phyloP scores from a whole-genome alignment of 495 filamentous ascomycete genomes.

The Barbatosphaeria neglecta region DNA sequence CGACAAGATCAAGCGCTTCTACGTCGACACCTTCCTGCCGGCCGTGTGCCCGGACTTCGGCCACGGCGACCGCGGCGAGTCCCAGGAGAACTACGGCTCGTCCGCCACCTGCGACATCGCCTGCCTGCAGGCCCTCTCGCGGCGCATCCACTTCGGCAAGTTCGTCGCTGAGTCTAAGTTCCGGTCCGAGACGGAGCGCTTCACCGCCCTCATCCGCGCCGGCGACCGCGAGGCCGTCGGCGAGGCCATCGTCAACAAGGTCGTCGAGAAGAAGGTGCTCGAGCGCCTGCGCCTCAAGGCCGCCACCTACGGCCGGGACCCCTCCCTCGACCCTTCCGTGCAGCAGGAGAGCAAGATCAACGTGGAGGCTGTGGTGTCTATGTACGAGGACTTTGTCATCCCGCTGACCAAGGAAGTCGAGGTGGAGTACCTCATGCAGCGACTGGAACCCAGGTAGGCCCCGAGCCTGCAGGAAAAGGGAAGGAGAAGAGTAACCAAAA shows the following conservation, averaged over 20 bases:
- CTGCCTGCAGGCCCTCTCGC: constrained; percentile 81
- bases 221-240: constrained; percentile 72
- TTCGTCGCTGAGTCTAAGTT: constrained; percentile 99
- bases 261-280: constrained; percentile 86
- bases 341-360: constrained; percentile 60
- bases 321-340: constrained; percentile 25
- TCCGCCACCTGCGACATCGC: constrained; percentile 83
- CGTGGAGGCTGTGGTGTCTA: constrained; percentile 79
- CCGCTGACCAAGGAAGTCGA: constrained; percentile 95
- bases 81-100: constrained; percentile 90
- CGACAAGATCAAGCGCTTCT: constrained; percentile 70
- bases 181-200: constrained; percentile 64
- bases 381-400: constrained; percentile 95
- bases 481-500: background rate
- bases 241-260: constrained; percentile 77
- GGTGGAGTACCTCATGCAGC: constrained; percentile 94
- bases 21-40: constrained; percentile 74
- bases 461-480: too few species aligned
- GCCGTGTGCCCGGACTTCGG: constrained; percentile 62
- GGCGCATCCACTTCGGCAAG: constrained; percentile 95
- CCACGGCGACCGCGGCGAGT: constrained; percentile 67
- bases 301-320: constrained; percentile 89
- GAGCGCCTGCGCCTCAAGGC: constrained; percentile 83
- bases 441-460: constrained; percentile 49
- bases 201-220: constrained; percentile 66